These are phyloP conservation scores for Ophiognomonia clavigignenti-juglandacearum DNA, from an alignment of 2,329 filamentous ascomycete genomes.

Conservation along the genomic window DNA sequence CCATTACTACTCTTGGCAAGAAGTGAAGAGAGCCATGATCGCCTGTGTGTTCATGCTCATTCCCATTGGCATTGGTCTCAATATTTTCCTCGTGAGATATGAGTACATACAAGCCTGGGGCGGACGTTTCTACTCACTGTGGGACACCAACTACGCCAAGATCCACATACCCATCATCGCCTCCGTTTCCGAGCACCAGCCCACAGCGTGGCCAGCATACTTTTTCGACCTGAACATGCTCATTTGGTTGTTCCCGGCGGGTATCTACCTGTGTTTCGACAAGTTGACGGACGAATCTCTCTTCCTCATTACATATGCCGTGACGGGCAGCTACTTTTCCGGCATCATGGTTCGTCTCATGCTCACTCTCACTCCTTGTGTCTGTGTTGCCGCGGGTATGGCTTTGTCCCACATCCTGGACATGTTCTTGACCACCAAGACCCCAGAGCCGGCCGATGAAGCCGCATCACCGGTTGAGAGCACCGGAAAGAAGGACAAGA, in stretches of 20 bases:
- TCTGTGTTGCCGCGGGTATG: slow-evolving; percentile 90
- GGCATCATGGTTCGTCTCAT: slow-evolving; percentile 99
- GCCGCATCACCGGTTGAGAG: slow-evolving; percentile 42
- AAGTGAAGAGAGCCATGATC: slow-evolving; percentile 90
- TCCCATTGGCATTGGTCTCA: slow-evolving; percentile 71
- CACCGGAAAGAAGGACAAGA: slow-evolving; percentile 47
- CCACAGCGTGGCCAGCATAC: slow-evolving; percentile 97
- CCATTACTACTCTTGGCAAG: slow-evolving; percentile 80
- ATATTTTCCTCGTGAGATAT: slow-evolving; percentile 73
- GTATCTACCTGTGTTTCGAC: slow-evolving; percentile 97
- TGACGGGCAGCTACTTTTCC: slow-evolving; percentile 95
- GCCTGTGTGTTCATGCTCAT: slow-evolving; percentile 61
- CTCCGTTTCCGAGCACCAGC: slow-evolving; percentile 98
- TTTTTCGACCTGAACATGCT: slow-evolving; percentile 98
- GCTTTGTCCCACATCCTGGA: slow-evolving; percentile 85
- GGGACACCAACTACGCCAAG: slow-evolving; percentile 98
- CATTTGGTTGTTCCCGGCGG: slow-evolving; percentile 98
- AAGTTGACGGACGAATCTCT: slow-evolving; percentile 93
- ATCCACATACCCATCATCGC: slow-evolving; percentile 99
- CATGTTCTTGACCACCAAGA: slow-evolving; percentile 67
- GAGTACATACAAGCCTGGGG: slow-evolving; percentile 97
- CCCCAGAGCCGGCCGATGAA: slow-evolving; percentile 50
- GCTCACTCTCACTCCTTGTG: slow-evolving; percentile 93
- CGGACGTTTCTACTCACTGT: slow-evolving; percentile 97
- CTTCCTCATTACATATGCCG: slow-evolving; percentile 94